A percentile compares a stretch with the other conserved stretches of the same genome.
Evolutionary conservation across 257 asterid species (phyloP).

Genomic region (Solanum pimpinellifolium): DNA sequence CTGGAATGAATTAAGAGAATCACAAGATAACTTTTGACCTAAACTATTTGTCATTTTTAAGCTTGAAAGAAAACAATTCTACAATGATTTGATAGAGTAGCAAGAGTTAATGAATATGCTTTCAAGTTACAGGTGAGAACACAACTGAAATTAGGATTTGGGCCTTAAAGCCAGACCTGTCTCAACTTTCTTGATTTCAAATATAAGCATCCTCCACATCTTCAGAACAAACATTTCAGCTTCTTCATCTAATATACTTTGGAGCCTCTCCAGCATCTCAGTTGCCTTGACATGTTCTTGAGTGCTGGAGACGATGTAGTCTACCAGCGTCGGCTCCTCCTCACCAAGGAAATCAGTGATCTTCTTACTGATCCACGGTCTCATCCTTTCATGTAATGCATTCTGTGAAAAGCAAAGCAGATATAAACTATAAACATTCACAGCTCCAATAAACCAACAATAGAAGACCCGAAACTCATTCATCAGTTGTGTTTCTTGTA

Average conservation of each 20-base stretch:
- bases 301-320: conserved; percentile 81
- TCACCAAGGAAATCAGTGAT: conserved; percentile 86
- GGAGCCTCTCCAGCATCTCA: conserved; percentile 95
- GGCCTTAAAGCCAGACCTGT: conserved; percentile 57
- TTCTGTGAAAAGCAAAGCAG: conserved; percentile 35
- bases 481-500: not conserved
- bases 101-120: not conserved
- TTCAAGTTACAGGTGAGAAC: not conserved
- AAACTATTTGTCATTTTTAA: not conserved
- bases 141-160: conserved; percentile 27
- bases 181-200: conserved; percentile 92
- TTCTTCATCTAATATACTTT: conserved; percentile 84
- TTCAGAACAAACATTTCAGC: conserved; percentile 99
- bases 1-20: not conserved
- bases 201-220: conserved; percentile 99
- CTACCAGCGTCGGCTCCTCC: conserved; percentile 88
- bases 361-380: conserved; percentile 95
- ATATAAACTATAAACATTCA: not conserved
- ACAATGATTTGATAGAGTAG: not conserved
- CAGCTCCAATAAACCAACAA: not conserved
- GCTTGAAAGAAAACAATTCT: not conserved
- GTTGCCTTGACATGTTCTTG: conserved; percentile 80
- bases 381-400: conserved; percentile 68
- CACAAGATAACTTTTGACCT: not conserved
- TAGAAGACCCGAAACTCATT: not conserved